Base-by-base conservation (phyloP, 192 early-diverging fungal species). In the Coemansia sp. region DNA sequence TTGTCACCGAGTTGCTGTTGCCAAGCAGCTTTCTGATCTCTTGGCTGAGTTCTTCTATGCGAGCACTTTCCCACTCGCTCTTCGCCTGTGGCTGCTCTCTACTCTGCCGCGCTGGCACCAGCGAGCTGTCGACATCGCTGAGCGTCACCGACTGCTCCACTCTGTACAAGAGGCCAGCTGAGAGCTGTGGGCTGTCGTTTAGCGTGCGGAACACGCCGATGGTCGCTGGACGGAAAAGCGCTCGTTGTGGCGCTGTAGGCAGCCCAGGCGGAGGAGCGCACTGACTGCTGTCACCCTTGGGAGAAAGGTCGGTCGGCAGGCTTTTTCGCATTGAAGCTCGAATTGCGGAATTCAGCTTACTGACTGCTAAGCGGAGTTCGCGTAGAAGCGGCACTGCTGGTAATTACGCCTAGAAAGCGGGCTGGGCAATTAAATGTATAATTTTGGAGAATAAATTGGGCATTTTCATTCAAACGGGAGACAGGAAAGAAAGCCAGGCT, bases 11-110 rank as follows among this genome's bases (percentile, higher is more conserved):
- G 18, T 11, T 62, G 52, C 50, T 35, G 50, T 20, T 13, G 70
- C 36, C 13, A 20, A 81, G 39, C 6, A 81, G 78, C 64, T 75
- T 81, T 20, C 56, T 48, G 18, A 81, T 76, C 58, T 81, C 78
- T 21, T 42, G 36, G 34, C 70, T 58, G 6, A 81, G 73, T 61
- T 81, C 78, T 3, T 73, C 57, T 45, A 81, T 67, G 35, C 78
- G 66, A 28, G 62, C 73, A n/a, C 12, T 61, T 14, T 75, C 73
- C 78, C 78, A 81, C 42, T 75, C 64, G 26, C 45, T 39, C n/a
- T 59, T 62, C 0, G 48, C 65, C 25, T 66, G 38, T 3, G 57
- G 62, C 25, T 72, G 52, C 52, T 31, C 52, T 31, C 26, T 53
- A 16, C 12, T 14, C 52, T 53, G 52, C 14, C 28, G 52, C 11